A percentile compares a stretch with the other conserved stretches of the same genome.
phyloP scores from a whole-genome alignment of 176 grass and related monocot genomes.

The Aegilops longissima region DNA sequence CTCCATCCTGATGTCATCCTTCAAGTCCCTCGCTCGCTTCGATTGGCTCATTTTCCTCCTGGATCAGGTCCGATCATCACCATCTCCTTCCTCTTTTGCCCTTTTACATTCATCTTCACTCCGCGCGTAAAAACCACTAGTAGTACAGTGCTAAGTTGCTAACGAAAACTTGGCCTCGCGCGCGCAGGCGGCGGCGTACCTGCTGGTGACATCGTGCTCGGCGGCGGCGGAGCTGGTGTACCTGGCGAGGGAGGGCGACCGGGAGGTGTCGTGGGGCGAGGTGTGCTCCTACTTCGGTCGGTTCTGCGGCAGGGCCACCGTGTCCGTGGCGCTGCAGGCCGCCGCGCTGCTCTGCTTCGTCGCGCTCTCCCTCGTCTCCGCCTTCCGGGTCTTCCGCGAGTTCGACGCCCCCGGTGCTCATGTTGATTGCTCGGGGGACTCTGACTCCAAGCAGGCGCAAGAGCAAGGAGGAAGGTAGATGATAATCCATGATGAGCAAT shows the following conservation, averaged over 20 bases:
- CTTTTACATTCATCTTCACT: background rate
- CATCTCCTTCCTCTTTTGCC: background rate
- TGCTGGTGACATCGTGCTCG: slow-evolving; percentile 78
- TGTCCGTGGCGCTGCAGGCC: slow-evolving; percentile 67
- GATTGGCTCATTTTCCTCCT: slow-evolving; percentile 67
- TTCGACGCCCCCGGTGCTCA: slow-evolving; percentile 30
- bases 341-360: slow-evolving; percentile 74
- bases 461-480: slow-evolving; percentile 28
- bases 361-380: slow-evolving; percentile 66
- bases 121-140: background rate
- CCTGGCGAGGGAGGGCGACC: slow-evolving; percentile 62
- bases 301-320: slow-evolving; percentile 71
- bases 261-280: slow-evolving; percentile 81
- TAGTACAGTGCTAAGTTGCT: background rate
- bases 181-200: slow-evolving; percentile 56
- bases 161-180: background rate
- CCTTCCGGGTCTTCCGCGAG: slow-evolving; percentile 63
- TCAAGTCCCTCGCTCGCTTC: slow-evolving; percentile 19
- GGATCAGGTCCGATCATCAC: slow-evolving; percentile 59
- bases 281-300: slow-evolving; percentile 88
- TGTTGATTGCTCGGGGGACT: background rate
- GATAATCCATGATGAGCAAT: background rate
- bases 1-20: slow-evolving; percentile 51
- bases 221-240: slow-evolving; percentile 80
- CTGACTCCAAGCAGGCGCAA: slow-evolving; percentile 3